These are phyloP conservation scores for Hydrangea macrophylla DNA, from an alignment of 148 eudicot genomes.

Conservation along the genomic window DNA sequence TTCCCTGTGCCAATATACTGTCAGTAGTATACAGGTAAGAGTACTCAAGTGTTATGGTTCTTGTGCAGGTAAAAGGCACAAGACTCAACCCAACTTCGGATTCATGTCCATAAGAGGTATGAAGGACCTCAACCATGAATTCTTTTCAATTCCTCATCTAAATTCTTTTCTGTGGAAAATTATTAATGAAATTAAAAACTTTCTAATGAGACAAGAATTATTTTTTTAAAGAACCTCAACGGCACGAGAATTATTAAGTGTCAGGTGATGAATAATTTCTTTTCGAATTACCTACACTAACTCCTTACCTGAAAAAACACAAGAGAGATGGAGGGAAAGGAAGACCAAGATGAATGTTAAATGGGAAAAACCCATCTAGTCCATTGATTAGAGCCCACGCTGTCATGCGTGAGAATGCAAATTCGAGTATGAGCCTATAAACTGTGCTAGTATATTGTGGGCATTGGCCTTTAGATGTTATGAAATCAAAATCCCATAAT, in stretches of 20 bases:
- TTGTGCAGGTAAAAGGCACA: not conserved
- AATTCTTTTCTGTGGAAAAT: not conserved
- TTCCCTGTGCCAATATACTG: slow-evolving; percentile 65
- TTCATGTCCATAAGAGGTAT: not conserved
- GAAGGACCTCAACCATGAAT: not conserved
- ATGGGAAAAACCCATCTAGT: no score
- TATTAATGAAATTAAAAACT: not conserved
- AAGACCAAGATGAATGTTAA: not conserved
- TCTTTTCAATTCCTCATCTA: not conserved
- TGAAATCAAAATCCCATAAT: not conserved
- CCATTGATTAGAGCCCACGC: no score
- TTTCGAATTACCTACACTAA: no score
- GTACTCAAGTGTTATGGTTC: no score
- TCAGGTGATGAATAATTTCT: no score
- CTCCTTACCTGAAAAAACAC: not conserved
- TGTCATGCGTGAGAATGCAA: no score
- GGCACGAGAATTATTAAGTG: no score
- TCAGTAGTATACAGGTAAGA: slow-evolving; percentile 16
- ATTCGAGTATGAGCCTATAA: no score
- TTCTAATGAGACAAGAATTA: not conserved
- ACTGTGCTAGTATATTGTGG: no score
- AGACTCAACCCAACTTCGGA: not conserved
- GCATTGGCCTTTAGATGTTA: no score
- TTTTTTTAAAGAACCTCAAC: not conserved
- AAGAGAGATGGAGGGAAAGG: not conserved